Conservation (phyloP, 768 basidiomycete species). For the Termitomyces sp. region DNA sequence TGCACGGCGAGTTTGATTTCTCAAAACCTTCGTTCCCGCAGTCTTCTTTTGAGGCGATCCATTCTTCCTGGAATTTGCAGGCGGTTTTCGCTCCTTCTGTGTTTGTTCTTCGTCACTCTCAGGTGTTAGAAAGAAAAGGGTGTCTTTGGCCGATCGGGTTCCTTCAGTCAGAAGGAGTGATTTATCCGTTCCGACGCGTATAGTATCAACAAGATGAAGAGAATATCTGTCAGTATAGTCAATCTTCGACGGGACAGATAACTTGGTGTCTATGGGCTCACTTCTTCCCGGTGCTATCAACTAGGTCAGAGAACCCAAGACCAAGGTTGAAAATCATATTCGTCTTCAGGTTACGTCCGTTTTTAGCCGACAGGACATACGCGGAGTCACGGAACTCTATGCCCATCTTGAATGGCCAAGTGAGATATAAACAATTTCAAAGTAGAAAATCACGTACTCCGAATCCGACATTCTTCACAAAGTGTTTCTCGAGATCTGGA, state of each 20-base stretch:
- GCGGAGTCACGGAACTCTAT: constrained; percentile 91
- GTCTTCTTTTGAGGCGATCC: constrained; percentile 69
- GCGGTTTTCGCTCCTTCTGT: constrained; percentile 52
- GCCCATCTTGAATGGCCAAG: constrained; percentile 59
- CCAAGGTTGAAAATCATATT: constrained; percentile 86
- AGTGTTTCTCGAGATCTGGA: constrained; percentile 76
- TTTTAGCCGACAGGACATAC: constrained; percentile 82
- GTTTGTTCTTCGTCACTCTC: constrained; percentile 56
- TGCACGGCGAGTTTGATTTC: constrained; percentile 86
- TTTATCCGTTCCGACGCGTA: constrained; percentile 66
- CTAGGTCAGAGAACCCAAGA: constrained; percentile 80
- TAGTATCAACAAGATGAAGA: constrained; percentile 83
- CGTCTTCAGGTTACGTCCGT: constrained; percentile 58
- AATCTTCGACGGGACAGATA: neutral
- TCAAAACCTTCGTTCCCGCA: constrained; percentile 79
- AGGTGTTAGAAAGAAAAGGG: constrained; percentile 76
- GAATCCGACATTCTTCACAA: constrained; percentile 88
- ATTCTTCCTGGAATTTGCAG: constrained; percentile 49
- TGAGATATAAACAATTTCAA: neutral
- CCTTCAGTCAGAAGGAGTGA: constrained; percentile 78
- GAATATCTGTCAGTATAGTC: constrained; percentile 57
- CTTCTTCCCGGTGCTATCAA: constrained; percentile 76
- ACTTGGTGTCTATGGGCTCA: constrained; percentile 27
- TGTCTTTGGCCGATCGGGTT: constrained; percentile 78
- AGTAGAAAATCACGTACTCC: constrained; percentile 46